Evolutionary conservation across 176 grass and related monocot species (phyloP).

Genomic region (Musa acuminata): DNA sequence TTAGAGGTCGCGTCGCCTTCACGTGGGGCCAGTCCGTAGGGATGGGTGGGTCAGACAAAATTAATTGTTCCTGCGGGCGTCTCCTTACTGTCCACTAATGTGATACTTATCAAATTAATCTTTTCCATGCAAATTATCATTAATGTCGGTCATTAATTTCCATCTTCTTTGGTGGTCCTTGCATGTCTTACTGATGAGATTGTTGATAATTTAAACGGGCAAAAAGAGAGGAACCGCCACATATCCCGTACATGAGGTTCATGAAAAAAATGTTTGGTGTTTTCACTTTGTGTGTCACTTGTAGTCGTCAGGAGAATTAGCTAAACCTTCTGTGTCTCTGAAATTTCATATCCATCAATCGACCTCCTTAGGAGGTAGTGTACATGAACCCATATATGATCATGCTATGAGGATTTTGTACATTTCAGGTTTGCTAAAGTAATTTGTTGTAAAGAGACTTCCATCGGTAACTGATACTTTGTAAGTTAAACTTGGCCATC

Average conservation of each 20-base stretch:
- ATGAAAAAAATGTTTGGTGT: no score
- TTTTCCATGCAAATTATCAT: no score
- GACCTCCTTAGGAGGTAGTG: not conserved
- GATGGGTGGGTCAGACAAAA: not conserved
- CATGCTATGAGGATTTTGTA: not conserved
- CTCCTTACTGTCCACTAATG: not conserved
- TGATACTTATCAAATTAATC: not conserved
- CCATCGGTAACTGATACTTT: not conserved
- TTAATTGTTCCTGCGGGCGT: not conserved
- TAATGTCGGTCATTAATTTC: no score
- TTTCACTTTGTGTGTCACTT: no score
- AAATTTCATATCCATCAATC: not conserved
- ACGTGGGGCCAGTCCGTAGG: not conserved
- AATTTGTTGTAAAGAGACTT: not conserved
- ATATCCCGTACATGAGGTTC: no score
- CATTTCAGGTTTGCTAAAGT: not conserved
- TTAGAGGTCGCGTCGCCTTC: not conserved
- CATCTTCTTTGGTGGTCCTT: no score
- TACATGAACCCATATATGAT: not conserved
- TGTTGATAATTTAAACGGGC: no score
- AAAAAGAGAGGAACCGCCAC: no score
- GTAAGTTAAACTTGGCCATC: not conserved
- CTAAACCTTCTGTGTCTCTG: no score
- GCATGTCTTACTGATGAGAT: no score
- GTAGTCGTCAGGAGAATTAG: no score